Conservation (phyloP, 2,329 filamentous ascomycete genomes). For the Pezicula radicicola region DNA sequence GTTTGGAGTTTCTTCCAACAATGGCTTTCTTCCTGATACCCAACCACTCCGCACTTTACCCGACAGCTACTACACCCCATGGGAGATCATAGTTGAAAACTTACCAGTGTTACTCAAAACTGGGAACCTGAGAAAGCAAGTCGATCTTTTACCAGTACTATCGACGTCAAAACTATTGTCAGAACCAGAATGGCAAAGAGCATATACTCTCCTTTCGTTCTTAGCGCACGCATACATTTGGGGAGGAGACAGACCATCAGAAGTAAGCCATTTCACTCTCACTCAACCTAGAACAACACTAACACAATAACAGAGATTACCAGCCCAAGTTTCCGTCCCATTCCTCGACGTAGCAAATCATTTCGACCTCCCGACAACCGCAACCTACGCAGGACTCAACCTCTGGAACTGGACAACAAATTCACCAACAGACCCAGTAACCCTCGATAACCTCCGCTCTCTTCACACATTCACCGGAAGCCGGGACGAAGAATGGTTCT, state of each 20-base stretch:
- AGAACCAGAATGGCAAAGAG: conserved; percentile 75
- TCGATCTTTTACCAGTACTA: conserved; percentile 67
- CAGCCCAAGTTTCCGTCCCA: conserved; percentile 73
- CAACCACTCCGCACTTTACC: conserved; percentile 64
- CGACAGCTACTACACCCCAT: conserved; percentile 72
- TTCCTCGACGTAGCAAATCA: conserved; percentile 69
- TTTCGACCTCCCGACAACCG: conserved; percentile 80
- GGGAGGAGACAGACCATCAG: conserved; percentile 72
- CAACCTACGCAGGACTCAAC: conserved; percentile 84
- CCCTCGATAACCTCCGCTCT: conserved; percentile 63
- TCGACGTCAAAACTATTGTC: conserved; percentile 60
- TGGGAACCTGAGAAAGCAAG: conserved; percentile 57
- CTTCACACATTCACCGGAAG: conserved; percentile 86
- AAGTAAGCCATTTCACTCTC: conserved; percentile 47
- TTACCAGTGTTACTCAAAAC: conserved; percentile 65
- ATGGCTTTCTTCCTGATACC: conserved; percentile 75
- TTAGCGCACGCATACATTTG: conserved; percentile 86
- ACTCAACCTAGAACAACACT: conserved; percentile 9
- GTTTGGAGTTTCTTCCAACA: conserved; percentile 19
- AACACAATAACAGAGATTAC: conserved; percentile 50
- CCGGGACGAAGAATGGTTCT: conserved; percentile 92
- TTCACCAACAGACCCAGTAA: conserved; percentile 38
- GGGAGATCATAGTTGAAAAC: conserved; percentile 70
- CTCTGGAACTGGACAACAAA: conserved; percentile 86
- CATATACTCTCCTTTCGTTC: conserved; percentile 76